Evolutionary conservation across 148 eudicot genomes (phyloP), one percentile per base, ranked within the genome.

Genomic region (Fagopyrum tataricum): DNA sequence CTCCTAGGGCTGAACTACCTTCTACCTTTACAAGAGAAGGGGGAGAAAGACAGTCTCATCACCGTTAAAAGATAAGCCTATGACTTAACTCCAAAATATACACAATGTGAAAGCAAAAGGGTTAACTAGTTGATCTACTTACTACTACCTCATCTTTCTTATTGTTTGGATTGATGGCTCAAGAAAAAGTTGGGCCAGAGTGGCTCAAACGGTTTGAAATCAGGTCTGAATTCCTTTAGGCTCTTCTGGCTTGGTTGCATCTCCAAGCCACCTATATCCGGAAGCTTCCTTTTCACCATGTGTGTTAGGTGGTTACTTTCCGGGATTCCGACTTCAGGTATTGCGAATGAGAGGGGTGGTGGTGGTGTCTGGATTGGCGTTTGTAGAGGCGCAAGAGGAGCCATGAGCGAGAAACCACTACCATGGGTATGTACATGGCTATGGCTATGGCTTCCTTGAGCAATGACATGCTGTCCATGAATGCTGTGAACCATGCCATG

Each of bases 251-350:
- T 14, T 4, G 48, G 72, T 24, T 24, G 48, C 4, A 18, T 26
- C 2, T 43, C 72, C 1, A 51, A 51, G 11, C 72, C 15, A 14
- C 31, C 37, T 1, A 70, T 17, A 46, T 70, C 72, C 3, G 72
- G 72, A 17, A 70, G 52, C 72, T 70, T 70, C 72, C 72, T 70
- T 46, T 70, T 70, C 51, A 70, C 52, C 48, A 43, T 44, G 48
- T 10, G 43, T 15, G 31, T 37, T 5, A 4, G 48, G 17, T 9
- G 72, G 72, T 4, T 12, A 5, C 7, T 20, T 2, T 4, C 44
- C 44, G 70, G 43, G 15, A 31, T 4, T 66, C 20, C 7, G 43
- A 66, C n/a, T 23, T 42, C 52, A 1, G 51, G 52, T 3, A 70
- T 31, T 20, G 52, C 51, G 0, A 42, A 46, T 15, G 49, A 51